A percentile compares a stretch with the other conserved stretches of the same genome.
Conservation (phyloP, 441 rosid species). For the Sinapis alba region DNA sequence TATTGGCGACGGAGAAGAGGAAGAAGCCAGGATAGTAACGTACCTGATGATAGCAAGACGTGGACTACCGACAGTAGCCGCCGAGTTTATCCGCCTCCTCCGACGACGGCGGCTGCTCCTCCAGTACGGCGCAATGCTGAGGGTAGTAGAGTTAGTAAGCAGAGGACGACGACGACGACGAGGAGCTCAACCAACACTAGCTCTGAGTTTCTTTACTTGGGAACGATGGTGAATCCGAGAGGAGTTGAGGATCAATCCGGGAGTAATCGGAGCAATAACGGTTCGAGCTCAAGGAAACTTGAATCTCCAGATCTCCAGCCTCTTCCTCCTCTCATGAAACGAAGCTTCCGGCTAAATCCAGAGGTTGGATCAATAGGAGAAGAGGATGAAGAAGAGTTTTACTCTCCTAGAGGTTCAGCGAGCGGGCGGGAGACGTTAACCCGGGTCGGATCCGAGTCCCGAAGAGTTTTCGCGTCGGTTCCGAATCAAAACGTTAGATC, state of each 20-base stretch:
- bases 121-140: conserved; percentile 48
- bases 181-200: conserved; percentile 44
- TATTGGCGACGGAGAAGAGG: conserved; percentile 52
- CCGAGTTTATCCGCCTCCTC: conserved; percentile 35
- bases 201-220: conserved; percentile 43
- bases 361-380: conserved; percentile 50
- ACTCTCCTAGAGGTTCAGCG: conserved; percentile 80
- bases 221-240: conserved; percentile 75
- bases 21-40: conserved; percentile 18
- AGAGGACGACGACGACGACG: conserved; percentile 44
- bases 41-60: conserved; percentile 49
- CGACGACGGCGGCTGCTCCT: conserved; percentile 21
- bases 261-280: conserved; percentile 43
- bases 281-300: conserved; percentile 57
- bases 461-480: conserved; percentile 51
- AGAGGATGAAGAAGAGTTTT: conserved; percentile 80
- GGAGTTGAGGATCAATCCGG: conserved; percentile 56
- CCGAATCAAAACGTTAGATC: conserved; percentile 43
- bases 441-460: conserved; percentile 73
- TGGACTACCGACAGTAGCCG: conserved; percentile 49
- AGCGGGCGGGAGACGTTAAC: conserved; percentile 59
- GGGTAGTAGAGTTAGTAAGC: conserved; percentile 34
- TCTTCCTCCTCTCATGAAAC: conserved; percentile 69
- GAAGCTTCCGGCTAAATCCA: conserved; percentile 41
- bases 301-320: conserved; percentile 96